Percentiles rank a stretch among this genome's conserved stretches.
Conservation (phyloP, 768 basidiomycete genomes). For the Sarcodon sp. region DNA sequence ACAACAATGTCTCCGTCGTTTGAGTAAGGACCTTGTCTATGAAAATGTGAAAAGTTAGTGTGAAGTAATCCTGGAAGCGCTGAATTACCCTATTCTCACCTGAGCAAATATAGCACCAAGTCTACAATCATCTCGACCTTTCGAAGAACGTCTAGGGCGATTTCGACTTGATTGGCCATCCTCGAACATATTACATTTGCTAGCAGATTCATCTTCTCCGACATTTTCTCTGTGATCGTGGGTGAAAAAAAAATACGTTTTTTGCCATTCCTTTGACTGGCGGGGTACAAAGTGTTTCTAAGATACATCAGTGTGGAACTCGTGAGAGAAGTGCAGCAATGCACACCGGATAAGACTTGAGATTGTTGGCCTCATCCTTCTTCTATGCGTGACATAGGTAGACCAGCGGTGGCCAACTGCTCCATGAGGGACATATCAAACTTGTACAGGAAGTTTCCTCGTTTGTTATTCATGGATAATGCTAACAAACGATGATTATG, state of each 20-base stretch:
- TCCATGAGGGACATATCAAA: slow-evolving; percentile 67
- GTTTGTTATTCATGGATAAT: slow-evolving; percentile 51
- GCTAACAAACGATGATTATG: slow-evolving; percentile 21
- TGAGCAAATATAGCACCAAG: slow-evolving; percentile 36
- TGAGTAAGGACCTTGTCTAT: slow-evolving; percentile 34
- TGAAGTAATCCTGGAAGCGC: background rate
- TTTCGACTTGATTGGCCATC: slow-evolving; percentile 17
- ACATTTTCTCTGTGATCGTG: slow-evolving; percentile 51
- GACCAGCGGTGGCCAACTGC: slow-evolving; percentile 39
- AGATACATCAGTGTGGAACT: too few relatives aligned
- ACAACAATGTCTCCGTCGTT: slow-evolving; percentile 37
- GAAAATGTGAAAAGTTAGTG: slow-evolving; percentile 6
- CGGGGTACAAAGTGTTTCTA: slow-evolving; percentile 50
- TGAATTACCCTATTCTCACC: slow-evolving; percentile 10
- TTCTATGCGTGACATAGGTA: slow-evolving; percentile 59
- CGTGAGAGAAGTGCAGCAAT: background rate
- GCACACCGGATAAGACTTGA: slow-evolving; percentile 44
- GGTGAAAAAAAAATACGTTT: slow-evolving; percentile 55
- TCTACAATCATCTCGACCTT: slow-evolving; percentile 34
- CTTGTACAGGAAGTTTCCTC: slow-evolving; percentile 39
- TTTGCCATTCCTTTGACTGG: slow-evolving; percentile 47
- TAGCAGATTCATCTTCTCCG: slow-evolving; percentile 42
- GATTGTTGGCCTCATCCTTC: slow-evolving; percentile 64
- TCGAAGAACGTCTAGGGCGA: background rate
- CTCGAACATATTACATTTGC: slow-evolving; percentile 59